A percentile compares a stretch with the other conserved stretches of the same genome.
phyloP scores from a whole-genome alignment of 2,329 filamentous ascomycete species.

The Salinomyces thailandicus region DNA sequence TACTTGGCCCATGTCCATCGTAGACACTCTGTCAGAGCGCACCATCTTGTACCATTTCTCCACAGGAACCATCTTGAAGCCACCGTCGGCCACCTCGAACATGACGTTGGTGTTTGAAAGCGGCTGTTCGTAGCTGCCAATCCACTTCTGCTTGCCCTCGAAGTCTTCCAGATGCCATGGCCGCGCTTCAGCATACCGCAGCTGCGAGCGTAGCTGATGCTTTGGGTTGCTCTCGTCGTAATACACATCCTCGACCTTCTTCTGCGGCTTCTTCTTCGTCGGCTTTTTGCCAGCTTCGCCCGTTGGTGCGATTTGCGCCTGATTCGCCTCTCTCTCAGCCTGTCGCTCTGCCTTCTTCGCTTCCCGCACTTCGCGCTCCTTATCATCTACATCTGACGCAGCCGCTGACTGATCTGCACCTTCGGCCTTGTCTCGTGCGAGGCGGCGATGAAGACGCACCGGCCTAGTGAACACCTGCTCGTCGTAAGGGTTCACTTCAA shows the following conservation, averaged over 20 bases:
- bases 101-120: constrained; percentile 73
- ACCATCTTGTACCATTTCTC: constrained; percentile 94
- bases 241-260: constrained; percentile 79
- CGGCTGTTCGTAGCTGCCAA: constrained; percentile 80
- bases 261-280: constrained; percentile 53
- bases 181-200: constrained; percentile 84
- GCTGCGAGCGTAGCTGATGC: constrained; percentile 54
- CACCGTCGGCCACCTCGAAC: constrained; percentile 61
- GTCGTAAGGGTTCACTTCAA: constrained; percentile 54
- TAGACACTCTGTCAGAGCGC: constrained; percentile 49
- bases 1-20: constrained; percentile 70
- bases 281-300: constrained; percentile 51
- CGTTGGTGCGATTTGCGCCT: constrained; percentile 86
- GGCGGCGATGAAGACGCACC: constrained; percentile 78
- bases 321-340: constrained; percentile 72
- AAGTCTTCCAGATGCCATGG: constrained; percentile 97
- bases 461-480: constrained; percentile 78
- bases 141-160: constrained; percentile 89
- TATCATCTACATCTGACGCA: constrained; percentile 47
- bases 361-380: constrained; percentile 49
- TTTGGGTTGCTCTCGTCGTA: constrained; percentile 66
- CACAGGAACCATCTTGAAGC: constrained; percentile 75
- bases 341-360: constrained; percentile 64
- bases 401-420: constrained; percentile 21
- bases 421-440: constrained; percentile 56